A percentile compares a stretch with the other conserved stretches of the same genome.
phyloP scores from a whole-genome alignment of 2,329 filamentous ascomycete species.

The Arthrobotrys iridis region DNA sequence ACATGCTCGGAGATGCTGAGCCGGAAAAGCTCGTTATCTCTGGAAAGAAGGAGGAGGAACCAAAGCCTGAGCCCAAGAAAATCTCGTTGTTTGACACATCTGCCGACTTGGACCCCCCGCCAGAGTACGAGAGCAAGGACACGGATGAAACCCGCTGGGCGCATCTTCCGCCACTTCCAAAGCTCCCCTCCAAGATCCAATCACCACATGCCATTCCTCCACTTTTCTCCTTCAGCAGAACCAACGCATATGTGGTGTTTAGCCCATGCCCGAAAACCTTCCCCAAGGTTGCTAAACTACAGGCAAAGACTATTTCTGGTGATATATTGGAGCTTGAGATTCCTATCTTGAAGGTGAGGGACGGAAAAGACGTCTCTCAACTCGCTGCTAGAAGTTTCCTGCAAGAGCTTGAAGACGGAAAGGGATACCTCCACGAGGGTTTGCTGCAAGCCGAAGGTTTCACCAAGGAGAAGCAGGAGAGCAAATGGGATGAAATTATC shows the following conservation, averaged over 20 bases:
- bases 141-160: slow-evolving; percentile 33
- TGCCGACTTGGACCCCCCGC: slow-evolving; percentile 63
- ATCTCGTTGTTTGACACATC: slow-evolving; percentile 71
- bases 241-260: slow-evolving; percentile 73
- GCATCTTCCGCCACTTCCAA: slow-evolving; percentile 63
- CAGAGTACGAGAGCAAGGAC: slow-evolving; percentile 51
- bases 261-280: slow-evolving; percentile 68
- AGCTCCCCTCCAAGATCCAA: slow-evolving; percentile 70
- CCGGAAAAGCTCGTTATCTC: slow-evolving; percentile 44
- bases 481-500: slow-evolving; percentile 70
- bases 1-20: slow-evolving; percentile 56
- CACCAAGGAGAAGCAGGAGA: slow-evolving; percentile 65
- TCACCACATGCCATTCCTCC: slow-evolving; percentile 72
- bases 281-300: slow-evolving; percentile 68
- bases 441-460: slow-evolving; percentile 64
- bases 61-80: slow-evolving; percentile 60
- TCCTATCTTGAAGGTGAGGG: slow-evolving; percentile 65
- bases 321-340: slow-evolving; percentile 71
- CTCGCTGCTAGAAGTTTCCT: slow-evolving; percentile 75
- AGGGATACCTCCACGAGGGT: slow-evolving; percentile 72
- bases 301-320: slow-evolving; percentile 62
- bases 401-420: slow-evolving; percentile 74
- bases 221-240: slow-evolving; percentile 74
- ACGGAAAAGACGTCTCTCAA: slow-evolving; percentile 64
- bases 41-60: slow-evolving; percentile 23